Conservation (phyloP, 306 rosid species). For the Rosa persica region DNA sequence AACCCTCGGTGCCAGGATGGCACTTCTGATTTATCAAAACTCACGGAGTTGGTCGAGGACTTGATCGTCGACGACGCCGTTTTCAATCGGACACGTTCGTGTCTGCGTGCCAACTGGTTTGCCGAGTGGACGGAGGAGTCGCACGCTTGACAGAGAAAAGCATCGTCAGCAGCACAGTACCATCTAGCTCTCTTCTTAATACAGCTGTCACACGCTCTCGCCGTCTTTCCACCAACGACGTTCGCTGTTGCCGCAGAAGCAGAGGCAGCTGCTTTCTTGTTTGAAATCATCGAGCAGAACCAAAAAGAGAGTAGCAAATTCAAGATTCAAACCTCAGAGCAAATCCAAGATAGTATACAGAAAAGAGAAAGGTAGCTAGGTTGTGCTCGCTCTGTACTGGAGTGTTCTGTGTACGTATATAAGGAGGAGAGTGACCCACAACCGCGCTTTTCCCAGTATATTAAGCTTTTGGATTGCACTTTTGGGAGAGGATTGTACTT, state of each 20-base stretch:
- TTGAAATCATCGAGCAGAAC: constrained; percentile 33
- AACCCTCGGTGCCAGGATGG: constrained; percentile 74
- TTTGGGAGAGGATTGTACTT: constrained; percentile 47
- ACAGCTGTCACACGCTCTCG: constrained; percentile 90
- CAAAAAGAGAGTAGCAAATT: background rate
- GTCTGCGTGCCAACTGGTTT: constrained; percentile 68
- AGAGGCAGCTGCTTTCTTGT: constrained; percentile 28
- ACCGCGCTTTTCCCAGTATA: constrained; percentile 50
- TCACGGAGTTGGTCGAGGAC: background rate
- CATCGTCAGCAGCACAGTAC: constrained; percentile 98
- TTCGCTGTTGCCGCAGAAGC: constrained; percentile 25
- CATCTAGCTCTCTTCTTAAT: constrained; percentile 83
- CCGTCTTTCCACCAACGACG: constrained; percentile 74
- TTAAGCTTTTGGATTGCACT: constrained; percentile 39
- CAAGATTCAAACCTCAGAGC: background rate
- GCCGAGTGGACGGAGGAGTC: constrained; percentile 90
- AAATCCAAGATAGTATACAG: background rate
- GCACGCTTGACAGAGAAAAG: constrained; percentile 81
- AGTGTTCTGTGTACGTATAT: background rate
- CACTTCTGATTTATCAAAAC: constrained; percentile 4
- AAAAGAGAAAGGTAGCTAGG: background rate
- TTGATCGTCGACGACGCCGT: constrained; percentile 40
- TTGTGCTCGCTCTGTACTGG: background rate
- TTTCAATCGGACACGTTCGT: constrained; percentile 64
- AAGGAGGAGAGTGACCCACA: constrained; percentile 46